Evolutionary conservation across 352 stramenopile species (phyloP), one percentile per base, ranked within the genome.

Genomic region (Pythium pyrilobum): DNA sequence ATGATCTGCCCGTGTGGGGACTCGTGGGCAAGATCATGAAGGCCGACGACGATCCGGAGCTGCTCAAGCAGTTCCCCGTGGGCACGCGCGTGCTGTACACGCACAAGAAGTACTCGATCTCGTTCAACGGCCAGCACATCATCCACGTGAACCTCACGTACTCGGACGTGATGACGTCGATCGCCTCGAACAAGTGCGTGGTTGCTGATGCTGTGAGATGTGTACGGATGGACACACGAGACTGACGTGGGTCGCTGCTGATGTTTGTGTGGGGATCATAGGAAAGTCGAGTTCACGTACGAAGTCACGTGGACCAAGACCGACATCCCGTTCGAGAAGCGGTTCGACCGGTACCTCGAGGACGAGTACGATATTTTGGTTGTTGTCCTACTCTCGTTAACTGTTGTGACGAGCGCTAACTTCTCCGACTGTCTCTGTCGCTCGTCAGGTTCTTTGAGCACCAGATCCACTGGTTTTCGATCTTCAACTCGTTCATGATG

Each of bases 401-500:
- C n/a, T n/a, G n/a, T n/a, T n/a, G n/a, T 28, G n/a, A 18, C 16
- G 18, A 18, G 25, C 23, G 29, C n/a, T n/a, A n/a, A n/a, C 10
- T 31, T 3, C 29, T 4, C 33, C 7, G 8, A 41, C 20, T 44
- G n/a, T 9, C n/a, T n/a, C n/a, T n/a, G 18, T 23, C 31, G 40
- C 10, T 46, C 1, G 7, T 16, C 36, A 86, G 74, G 44, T 99
- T 99, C 62, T 99, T 99, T 68, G 97, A 99, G 78, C 97, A 99
- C 72, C 93, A 98, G 56, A 99, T 99, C 66, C 94, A 98, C 64
- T 98, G 94, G 94, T 98, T 98, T 59, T 97, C 86, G 47, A 97
- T 98, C 52, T 97, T 98, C 69, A 98, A 98, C 70, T 96, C 88
- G 62, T 98, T 98, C 66, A 98, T 98, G 94, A 98, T 98, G 88